Evolutionary conservation across 495 filamentous ascomycete species (phyloP), one percentile per base, ranked within the genome.

Genomic region (Penicillium pancosmium): DNA sequence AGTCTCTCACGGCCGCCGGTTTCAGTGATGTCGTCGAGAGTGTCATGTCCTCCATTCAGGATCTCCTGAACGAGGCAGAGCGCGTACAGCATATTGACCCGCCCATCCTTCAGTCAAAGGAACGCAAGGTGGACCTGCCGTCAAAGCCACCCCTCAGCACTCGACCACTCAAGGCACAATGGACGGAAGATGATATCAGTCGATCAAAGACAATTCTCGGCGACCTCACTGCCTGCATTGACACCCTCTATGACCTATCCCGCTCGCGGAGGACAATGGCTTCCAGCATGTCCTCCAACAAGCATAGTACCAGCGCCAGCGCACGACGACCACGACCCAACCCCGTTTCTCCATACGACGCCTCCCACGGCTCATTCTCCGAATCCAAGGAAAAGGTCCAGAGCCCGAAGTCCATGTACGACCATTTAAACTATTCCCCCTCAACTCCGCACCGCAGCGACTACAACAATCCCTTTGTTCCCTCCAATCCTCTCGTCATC

Each of bases 11-110:
- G 56, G 84, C 88, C 56, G 92, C 92, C 50, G 92, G 92, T 31
- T 82, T 93, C 54, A 92, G 89, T 61, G 91, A 95, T 73, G 82
- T 93, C 3, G 93, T 96, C 11, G 86, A 86, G 48, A 94, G 90
- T 69, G 91, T 96, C 52, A 90, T 97, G 86, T 85, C 84, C 18
- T 91, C 89, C 6, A 96, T 96, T 68, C 91, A 91, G 71, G 90
- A 92, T 56, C 86, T 93, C 23, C 80, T 96, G 36, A 89, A 90
- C 44, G 90, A 95, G 67, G 91, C 91, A 16, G 92, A 96, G 70
- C 82, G 83, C 34, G 76, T 95, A n/a, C 90, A 88, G 78, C 81
- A 78, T 60, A 74, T 79, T 23, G 80, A 81, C 47, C 71, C 78
- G 44, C 71, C 75, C 1, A 72, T 68, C 40, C 55, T 75, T 9